Percentiles rank a stretch among this genome's conserved stretches.
Evolutionary conservation across 352 stramenopile genomes (phyloP).

Genomic region (Peronospora belbahrii): DNA sequence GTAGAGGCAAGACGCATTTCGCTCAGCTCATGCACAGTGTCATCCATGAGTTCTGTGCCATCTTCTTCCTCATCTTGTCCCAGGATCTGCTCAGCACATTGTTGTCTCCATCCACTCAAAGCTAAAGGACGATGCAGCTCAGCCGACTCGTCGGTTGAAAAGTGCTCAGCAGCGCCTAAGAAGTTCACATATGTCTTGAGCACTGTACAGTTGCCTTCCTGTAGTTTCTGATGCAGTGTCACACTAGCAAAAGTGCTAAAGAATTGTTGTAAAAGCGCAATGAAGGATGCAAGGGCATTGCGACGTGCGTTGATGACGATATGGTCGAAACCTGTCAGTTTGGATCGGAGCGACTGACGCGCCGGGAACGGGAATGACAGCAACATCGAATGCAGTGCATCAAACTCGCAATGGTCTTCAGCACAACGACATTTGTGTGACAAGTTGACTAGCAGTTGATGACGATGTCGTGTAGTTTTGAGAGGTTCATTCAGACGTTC

Average conservation of each 20-base stretch:
- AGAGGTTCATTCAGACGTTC: slow-evolving; percentile 9
- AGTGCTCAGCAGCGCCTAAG: slow-evolving; percentile 40
- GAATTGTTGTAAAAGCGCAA: slow-evolving; percentile 34
- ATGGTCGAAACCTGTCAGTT: slow-evolving; percentile 22
- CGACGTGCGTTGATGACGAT: slow-evolving; percentile 32
- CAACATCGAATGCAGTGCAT: slow-evolving; percentile 30
- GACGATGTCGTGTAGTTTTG: not conserved
- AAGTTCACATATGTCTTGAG: slow-evolving; percentile 47
- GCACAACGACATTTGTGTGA: slow-evolving; percentile 30
- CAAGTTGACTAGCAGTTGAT: slow-evolving; percentile 5
- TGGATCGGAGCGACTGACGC: slow-evolving; percentile 22
- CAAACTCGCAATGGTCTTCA: slow-evolving; percentile 33
- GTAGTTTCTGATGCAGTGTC: slow-evolving; percentile 35
- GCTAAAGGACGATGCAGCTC: slow-evolving; percentile 36
- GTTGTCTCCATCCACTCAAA: slow-evolving; percentile 47
- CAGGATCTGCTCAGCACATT: slow-evolving; percentile 44
- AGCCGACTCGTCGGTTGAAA: slow-evolving; percentile 19
- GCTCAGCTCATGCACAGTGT: slow-evolving; percentile 10
- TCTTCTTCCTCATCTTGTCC: slow-evolving; percentile 20
- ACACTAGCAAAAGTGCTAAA: slow-evolving; percentile 32
- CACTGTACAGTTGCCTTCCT: slow-evolving; percentile 29
- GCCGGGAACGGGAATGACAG: slow-evolving; percentile 35
- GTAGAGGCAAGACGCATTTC: slow-evolving; percentile 13
- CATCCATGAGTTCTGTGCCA: slow-evolving; percentile 1
- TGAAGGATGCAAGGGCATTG: slow-evolving; percentile 31